Conservation (phyloP, 257 asterid genomes). For the Forsythia suspensa region DNA sequence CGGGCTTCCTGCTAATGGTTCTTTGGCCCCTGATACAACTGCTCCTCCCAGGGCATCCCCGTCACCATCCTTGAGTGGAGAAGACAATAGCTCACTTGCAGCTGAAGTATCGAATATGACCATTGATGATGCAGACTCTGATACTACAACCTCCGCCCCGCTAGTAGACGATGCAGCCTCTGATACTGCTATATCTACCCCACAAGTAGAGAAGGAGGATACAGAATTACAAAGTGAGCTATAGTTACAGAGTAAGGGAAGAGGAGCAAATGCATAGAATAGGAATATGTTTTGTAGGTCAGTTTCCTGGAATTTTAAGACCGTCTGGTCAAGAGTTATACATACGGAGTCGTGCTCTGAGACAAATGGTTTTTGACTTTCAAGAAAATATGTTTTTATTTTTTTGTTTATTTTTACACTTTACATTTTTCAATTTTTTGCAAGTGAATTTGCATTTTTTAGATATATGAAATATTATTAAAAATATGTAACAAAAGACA, state of each 20-base stretch:
- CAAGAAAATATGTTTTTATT: neutral
- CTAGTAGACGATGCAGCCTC: conserved; percentile 31
- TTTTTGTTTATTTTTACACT: neutral
- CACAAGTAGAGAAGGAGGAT: conserved; percentile 30
- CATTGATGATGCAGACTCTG: conserved; percentile 47
- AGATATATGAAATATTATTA: too few species aligned
- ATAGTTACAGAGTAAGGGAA: conserved; percentile 16
- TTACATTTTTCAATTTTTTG: neutral
- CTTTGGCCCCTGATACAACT: conserved; percentile 27
- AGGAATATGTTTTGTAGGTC: conserved; percentile 28
- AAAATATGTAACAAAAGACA: too few species aligned
- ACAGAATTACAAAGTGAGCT: conserved; percentile 26
- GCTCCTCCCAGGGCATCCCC: conserved; percentile 44
- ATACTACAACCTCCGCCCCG: conserved; percentile 29
- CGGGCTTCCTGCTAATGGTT: conserved; percentile 36
- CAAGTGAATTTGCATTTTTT: neutral
- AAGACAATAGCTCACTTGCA: conserved; percentile 44
- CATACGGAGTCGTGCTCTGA: conserved; percentile 9
- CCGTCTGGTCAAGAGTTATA: conserved; percentile 9
- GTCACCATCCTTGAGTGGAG: conserved; percentile 51
- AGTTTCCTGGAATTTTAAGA: conserved; percentile 22
- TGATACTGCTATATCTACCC: conserved; percentile 31
- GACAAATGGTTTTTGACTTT: neutral
- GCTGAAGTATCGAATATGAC: conserved; percentile 52
- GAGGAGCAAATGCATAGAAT: neutral